Evolutionary conservation across 768 basidiomycete species (phyloP), one percentile per base, ranked within the genome.

Genomic region (Mycena vulgaris): DNA sequence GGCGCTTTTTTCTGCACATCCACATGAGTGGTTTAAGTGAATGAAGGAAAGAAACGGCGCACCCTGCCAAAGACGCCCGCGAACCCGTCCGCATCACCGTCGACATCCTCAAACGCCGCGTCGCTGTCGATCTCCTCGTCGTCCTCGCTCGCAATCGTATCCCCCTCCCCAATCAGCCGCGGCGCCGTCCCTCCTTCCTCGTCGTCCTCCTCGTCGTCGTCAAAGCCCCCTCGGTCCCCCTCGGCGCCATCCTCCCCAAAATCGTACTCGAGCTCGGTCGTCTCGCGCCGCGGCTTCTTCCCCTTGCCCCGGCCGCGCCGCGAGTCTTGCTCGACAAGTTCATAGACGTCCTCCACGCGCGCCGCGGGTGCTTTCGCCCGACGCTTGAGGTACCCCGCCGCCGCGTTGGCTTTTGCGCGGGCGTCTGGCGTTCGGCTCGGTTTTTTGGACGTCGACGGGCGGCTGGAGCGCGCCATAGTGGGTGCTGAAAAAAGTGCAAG

Each of bases 81-180:
- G 80, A 91, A 95, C 4, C 86, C 83, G n/a, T 96, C 94, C 66
- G 91, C 91, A 37, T 95, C 94, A 63, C 88, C 72, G 62, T 73
- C 72, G 27, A 70, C 90, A 77, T 94, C 92, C 69, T 94, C 93
- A 68, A 95, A 94, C 2, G 94, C 95, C 70, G 86, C 91, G 75
- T 96, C 95, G 70, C 91, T 93, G 68, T 95, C 93, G 51, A 96
- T 88, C 69, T 96, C 94, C 76, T 96, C 94, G 75, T 96, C 95
- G 71, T 96, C 93, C 1, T 82, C 89, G 69, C 88, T 89, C 37
- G 85, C 90, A 72, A 94, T 85, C 70, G 84, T 83, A 35, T 89
- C 90, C 16, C 80, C 85, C 69, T 89, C 88, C 8, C 86, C 88
- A 57, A 89, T 82, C 53, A 93, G 75, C 71, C 87, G 82, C 21